Base-by-base conservation (phyloP, 345 rosid species). In the Lepidium aucheri region DNA sequence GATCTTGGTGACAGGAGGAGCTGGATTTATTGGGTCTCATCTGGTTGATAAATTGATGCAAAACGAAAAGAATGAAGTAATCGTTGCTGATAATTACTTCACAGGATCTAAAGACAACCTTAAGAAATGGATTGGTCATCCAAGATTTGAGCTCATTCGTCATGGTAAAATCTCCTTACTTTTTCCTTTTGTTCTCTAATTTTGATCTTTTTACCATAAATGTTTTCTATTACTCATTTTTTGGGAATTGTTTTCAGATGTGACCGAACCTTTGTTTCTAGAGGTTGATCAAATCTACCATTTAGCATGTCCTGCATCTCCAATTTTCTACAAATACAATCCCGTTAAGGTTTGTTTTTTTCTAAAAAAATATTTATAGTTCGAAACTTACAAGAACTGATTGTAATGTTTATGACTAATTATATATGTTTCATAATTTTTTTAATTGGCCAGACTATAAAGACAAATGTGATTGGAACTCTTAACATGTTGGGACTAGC, bases 221-320 rank as follows among this genome's bases (percentile, higher is more conserved):
- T 26, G 30, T 26, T 26, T 26, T 26, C 30, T 26, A 26, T 4
- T 26, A 26, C 2, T n/a, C n/a, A 4, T 26, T 26, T 4, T 26
- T 20, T 20, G 22, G 1, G 22, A 28, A 28, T 28, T 28, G 5
- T 57, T 16, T 42, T 50, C 66, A 89, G 96, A 86, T 83, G 95
- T 89, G 59, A 89, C 98, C 0, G 96, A 85, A 70, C 81, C 97
- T 57, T 63, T 92, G 78, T 67, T 87, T 67, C 53, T 92, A 11
- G 98, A 92, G 74, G 98, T 92, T 39, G 97, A 92, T 75, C 88
- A 73, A 77, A 92, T 92, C 67, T 90, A 92, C 82, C 98, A 92
- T 79, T 87, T 92, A 68, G 98, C 98, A 46, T 92, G 98, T 67
- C 98, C 95, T 63, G 97, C 98, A 73, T 89, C 98, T 71, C 96